Base-by-base conservation (phyloP, 1,284 basidiomycete genomes). In the Ustilago vetiveriae region DNA sequence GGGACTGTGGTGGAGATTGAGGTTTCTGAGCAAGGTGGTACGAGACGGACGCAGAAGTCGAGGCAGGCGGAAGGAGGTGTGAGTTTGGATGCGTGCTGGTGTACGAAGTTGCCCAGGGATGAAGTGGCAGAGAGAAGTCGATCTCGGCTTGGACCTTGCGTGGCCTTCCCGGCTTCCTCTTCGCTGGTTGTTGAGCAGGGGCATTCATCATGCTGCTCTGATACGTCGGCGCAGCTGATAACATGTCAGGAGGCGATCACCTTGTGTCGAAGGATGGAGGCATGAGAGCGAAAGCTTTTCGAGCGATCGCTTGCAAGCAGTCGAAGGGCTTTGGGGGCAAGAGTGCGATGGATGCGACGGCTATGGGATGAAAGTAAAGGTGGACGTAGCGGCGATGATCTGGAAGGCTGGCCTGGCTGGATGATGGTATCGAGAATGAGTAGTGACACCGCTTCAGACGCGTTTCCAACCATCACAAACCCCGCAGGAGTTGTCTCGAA, bases 51-150 rank as follows among this genome's bases (percentile, higher is more conserved):
- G 42, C 45, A 22, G 27, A 16, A 17, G 17, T 17, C 1, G 49
- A 21, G 1, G 36, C 26, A 9, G 17, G 13, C 10, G 9, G 29
- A 30, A 10, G 29, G 2, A 14, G 29, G 14, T 30, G 14, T 10
- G 29, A 10, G 14, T 30, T 8, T 30, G 9, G 29, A 10, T n/a
- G n/a, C n/a, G n/a, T n/a, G n/a, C n/a, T n/a, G n/a, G 30, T 38
- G 1, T 37, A 44, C 4, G 38, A 39, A 33, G 19, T 54, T 1
- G 62, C 62, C 62, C 62, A 65, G 11, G 62, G 62, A 50, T 65
- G 62, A 0, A 65, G 32, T 9, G 62, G 62, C 22, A 44, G 38
- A 6, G 33, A 44, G 5, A 51, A 26, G n/a, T 65, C 55, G 29
- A 65, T 53, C 19, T 51, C 26, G 10, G 44, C 33, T 26, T 52